Percentiles rank a stretch among this genome's conserved stretches.
These are phyloP conservation scores for Wickerhamiella sergipiensis DNA, from an alignment of 805 yeast species.

Conservation along the genomic window DNA sequence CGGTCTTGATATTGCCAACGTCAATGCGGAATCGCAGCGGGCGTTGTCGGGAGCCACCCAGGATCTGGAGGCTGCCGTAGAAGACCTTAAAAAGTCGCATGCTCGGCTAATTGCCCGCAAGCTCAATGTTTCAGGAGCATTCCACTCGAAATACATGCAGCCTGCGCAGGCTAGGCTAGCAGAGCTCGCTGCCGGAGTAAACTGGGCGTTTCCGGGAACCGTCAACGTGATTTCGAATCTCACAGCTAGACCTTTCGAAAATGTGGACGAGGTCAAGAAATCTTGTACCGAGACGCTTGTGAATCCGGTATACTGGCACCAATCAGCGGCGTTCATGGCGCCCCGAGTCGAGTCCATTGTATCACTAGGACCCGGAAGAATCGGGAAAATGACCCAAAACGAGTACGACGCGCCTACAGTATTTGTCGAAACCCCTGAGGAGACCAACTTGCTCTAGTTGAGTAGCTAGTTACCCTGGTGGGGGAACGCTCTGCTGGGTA, in stretches of 20 bases:
- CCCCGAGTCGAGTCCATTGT: conserved; percentile 11
- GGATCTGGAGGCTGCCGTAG: conserved; percentile 21
- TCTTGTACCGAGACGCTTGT: conserved; percentile 18
- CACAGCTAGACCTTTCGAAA: conserved; percentile 22
- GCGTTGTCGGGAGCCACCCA: conserved; percentile 32
- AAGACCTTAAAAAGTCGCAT: conserved; percentile 14
- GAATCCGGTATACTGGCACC: conserved; percentile 23
- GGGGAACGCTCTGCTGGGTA: too few species aligned
- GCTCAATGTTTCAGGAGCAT: conserved; percentile 38
- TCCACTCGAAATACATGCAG: conserved; percentile 31
- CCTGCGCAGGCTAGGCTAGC: conserved; percentile 27
- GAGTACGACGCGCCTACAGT: conserved; percentile 1
- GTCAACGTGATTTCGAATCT: conserved; percentile 21
- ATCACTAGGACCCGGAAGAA: conserved; percentile 21
- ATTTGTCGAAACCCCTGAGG: conserved; percentile 1
- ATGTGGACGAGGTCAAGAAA: conserved; percentile 18
- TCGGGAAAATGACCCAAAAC: conserved; percentile 16
- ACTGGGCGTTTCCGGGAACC: conserved; percentile 13
- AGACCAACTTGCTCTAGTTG: not conserved
- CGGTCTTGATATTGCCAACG: conserved; percentile 31
- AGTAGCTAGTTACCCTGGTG: too few species aligned
- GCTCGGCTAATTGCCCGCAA: conserved; percentile 19
- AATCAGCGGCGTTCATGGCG: conserved; percentile 15
- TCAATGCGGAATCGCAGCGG: conserved; percentile 31
- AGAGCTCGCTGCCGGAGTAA: conserved; percentile 12